Conservation (phyloP, 768 basidiomycete species). For the Termitomyces sp. region DNA sequence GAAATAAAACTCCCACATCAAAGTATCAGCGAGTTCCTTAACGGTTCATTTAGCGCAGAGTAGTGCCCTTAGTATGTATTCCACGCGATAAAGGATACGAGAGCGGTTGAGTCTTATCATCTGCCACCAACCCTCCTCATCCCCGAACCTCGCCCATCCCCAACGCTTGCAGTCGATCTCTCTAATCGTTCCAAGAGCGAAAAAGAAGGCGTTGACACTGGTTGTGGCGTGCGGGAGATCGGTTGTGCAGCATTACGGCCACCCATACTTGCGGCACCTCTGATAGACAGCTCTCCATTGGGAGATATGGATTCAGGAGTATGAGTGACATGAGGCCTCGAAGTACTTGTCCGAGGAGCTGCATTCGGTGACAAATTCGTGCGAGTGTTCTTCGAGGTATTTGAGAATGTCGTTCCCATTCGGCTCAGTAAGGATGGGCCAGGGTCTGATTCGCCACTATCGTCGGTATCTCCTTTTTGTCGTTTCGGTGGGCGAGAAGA, state of each 20-base stretch:
- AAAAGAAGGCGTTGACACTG: conserved; percentile 17
- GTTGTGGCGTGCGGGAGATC: not conserved
- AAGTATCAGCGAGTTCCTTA: too few species aligned
- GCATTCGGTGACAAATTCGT: not conserved
- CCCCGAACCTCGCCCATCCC: conserved; percentile 14
- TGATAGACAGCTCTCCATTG: conserved; percentile 47
- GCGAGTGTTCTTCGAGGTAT: not conserved
- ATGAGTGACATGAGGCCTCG: not conserved
- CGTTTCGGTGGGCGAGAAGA: conserved; percentile 32
- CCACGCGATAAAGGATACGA: conserved; percentile 5
- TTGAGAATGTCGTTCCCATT: conserved; percentile 21
- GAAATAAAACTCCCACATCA: too few species aligned
- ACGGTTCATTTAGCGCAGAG: not conserved
- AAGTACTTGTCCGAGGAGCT: conserved; percentile 1
- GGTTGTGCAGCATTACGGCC: conserved; percentile 4
- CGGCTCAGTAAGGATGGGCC: conserved; percentile 44
- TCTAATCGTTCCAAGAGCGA: conserved; percentile 34
- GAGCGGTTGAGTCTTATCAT: conserved; percentile 5
- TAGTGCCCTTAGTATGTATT: not conserved
- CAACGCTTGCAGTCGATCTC: conserved; percentile 10
- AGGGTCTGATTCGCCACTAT: conserved; percentile 10
- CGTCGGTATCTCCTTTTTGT: conserved; percentile 20
- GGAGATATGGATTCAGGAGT: conserved; percentile 17
- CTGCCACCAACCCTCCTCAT: conserved; percentile 23
- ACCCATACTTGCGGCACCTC: conserved; percentile 40